Base-by-base conservation (phyloP, 805 yeast genomes). In the Wickerhamomyces mucosus region DNA sequence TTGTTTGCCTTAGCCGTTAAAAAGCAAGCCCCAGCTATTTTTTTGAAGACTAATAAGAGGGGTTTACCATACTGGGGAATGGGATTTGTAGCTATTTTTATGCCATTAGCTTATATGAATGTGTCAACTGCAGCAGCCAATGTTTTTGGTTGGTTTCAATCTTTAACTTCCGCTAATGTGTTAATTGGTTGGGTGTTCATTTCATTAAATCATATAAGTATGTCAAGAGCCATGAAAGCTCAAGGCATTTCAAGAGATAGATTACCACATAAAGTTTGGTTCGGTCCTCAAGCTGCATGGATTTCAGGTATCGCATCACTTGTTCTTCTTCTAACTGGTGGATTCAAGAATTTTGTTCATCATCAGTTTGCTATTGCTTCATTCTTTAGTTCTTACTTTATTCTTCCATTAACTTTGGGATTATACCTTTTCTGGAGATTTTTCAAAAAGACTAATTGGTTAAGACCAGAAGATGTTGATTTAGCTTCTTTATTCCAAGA, bases 391-490 rank as follows among this genome's bases (percentile, higher is more conserved):
- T 20, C 35, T 4, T 41, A 41, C 28, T 34, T 41, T n/a, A 28
- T 35, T 15, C 12, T 41, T 7, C 57, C 61, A 8, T 38, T 59
- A 29, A 32, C 50, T 23, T n/a, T 44, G 14, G 46, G 42, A 4
- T 36, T 60, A 23, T 55, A 39, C 31, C 21, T 45, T 9, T 44
- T 42, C 33, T 60, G 59, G 58, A 58, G 56, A 24, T 12, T 57
- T 11, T 36, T 46, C 37, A 54, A 52, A 38, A 42, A 34, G 29
- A 54, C 61, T 4, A 50, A 38, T 28, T 41, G 53, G 25, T 40
- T 58, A 35, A 48, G 44, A 28, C 51, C 67, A 3, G 34, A 41
- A 13, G 61, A 67, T 34, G 63, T 60, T 23, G 71, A 67, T 46
- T 54, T 69, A n/a, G 44, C 30, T 15, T 25, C 43, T 5, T 40